Conservation (phyloP, 129 eudicot genomes). For the Artemisia tridentata region DNA sequence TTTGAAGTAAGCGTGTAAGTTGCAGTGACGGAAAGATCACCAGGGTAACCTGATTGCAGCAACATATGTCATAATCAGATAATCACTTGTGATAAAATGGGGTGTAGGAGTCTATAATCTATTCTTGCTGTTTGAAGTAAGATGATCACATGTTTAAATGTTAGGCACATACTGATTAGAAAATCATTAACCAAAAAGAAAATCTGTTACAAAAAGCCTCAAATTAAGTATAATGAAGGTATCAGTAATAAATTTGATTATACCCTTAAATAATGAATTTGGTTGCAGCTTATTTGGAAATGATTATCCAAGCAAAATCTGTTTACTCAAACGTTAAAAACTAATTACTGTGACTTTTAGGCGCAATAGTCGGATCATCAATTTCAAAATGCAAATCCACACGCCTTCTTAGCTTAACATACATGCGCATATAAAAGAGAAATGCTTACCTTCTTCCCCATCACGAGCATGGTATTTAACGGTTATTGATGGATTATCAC, state of each 20-base stretch:
- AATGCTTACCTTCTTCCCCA: conserved; percentile 82
- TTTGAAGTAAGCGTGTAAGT: conserved; percentile 74
- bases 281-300: no score
- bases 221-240: not conserved
- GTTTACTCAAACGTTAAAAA: no score
- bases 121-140: not conserved
- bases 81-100: not conserved
- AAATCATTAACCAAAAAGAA: no score
- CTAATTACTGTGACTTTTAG: no score
- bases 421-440: not conserved
- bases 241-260: not conserved
- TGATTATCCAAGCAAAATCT: no score
- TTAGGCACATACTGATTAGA: no score
- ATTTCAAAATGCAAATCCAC: not conserved
- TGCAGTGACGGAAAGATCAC: conserved; percentile 74
- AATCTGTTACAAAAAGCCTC: not conserved
- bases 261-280: not conserved
- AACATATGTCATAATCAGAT: not conserved
- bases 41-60: conserved; percentile 72
- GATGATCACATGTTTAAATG: not conserved
- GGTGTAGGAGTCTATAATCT: not conserved
- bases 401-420: not conserved
- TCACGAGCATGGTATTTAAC: conserved; percentile 74
- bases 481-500: conserved; percentile 89
- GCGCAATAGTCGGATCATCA: no score